A percentile compares a stretch with the other conserved stretches of the same genome.
These are phyloP conservation scores for Ophiognomonia clavigignenti-juglandacearum DNA, from an alignment of 2,329 filamentous ascomycete genomes.

Conservation along the genomic window DNA sequence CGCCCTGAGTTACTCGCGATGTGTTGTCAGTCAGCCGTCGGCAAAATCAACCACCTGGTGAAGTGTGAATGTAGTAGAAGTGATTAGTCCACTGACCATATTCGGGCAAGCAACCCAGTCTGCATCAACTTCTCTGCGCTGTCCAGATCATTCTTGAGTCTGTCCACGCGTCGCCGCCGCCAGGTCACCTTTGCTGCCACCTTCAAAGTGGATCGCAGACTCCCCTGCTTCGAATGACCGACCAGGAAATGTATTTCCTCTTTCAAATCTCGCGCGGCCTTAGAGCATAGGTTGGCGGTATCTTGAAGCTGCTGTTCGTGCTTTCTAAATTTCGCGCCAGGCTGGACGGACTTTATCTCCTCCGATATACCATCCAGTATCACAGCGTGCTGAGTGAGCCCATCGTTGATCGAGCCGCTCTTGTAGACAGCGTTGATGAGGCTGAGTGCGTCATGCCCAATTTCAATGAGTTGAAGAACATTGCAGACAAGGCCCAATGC, in stretches of 20 bases:
- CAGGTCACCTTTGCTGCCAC: not conserved
- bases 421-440: not conserved
- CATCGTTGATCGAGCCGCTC: not conserved
- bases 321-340: not conserved
- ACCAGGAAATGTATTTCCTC: not conserved
- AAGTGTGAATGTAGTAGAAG: too few species aligned
- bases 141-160: not conserved
- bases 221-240: not conserved
- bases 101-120: not conserved
- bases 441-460: not conserved
- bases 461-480: not conserved
- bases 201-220: not conserved
- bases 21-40: not conserved
- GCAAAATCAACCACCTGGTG: too few species aligned
- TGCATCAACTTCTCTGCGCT: not conserved
- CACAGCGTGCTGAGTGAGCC: not conserved
- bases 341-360: not conserved
- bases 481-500: not conserved
- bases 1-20: not conserved
- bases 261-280: not conserved
- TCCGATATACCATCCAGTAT: not conserved
- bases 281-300: not conserved
- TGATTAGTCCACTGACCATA: not conserved
- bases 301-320: not conserved
- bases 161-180: slow-evolving; percentile 1